Evolutionary conservation across 768 basidiomycete genomes (phyloP), one percentile per base, ranked within the genome.

Genomic region (Hortiboletus campestris): DNA sequence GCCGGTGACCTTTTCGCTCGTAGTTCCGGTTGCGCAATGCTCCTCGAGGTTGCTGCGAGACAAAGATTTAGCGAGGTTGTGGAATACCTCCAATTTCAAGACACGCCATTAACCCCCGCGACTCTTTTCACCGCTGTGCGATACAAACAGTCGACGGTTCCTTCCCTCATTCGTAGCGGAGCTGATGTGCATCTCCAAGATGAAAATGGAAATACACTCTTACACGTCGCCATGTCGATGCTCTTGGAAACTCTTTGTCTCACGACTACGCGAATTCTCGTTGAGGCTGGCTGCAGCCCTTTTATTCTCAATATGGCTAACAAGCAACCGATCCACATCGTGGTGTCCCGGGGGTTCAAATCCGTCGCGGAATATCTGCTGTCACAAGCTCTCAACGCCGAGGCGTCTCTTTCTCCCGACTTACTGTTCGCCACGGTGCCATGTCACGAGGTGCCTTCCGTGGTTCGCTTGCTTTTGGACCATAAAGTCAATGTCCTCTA

Each of bases 401-500:
- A 14, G 7, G n/a, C 1, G 8, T 13, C 11, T 2, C 20, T 22
- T n/a, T 19, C 22, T 6, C n/a, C 25, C 4, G 13, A 20, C 9
- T 10, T 32, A 0, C 8, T 42, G 12, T 12, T 8, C 16, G 43
- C 1, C 13, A 38, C 13, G 6, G 0, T 19, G 1, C 14, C 2
- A 12, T 0, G 2, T 3, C 7, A 2, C 9, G 1, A 4, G 5
- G 0, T 12, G 2, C 19, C 8, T 12, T 32, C 19, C 3, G 32
- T 34, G 19, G 3, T 22, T 12, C 50, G 17, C 7, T 25, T 51
- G 7, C 32, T 51, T 28, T 2, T 35, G 7, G 40, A 12, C 4
- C 22, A 44, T 12, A 9, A n/a, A n/a, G 12, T 28, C 1, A 13
- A 35, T 12, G 17, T 45, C 1, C 4, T 17, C 12, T 6, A 6